These are phyloP conservation scores for Ceratocystis cubensis DNA, from an alignment of 2,329 filamentous ascomycete species.

Conservation along the genomic window DNA sequence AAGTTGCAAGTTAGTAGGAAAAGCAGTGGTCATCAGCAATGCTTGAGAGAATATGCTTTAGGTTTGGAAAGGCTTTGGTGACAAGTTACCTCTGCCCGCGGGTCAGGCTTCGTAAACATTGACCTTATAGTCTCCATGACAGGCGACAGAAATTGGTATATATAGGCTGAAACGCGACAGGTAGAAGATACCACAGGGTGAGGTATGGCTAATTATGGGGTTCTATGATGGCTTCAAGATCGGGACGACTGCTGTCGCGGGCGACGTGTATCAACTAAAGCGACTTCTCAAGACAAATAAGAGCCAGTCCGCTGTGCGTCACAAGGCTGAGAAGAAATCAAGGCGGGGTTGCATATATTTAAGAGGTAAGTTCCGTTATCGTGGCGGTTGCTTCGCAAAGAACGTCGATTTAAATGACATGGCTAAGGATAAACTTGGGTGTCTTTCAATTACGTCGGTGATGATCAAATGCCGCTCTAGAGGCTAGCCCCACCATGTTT, in stretches of 20 bases:
- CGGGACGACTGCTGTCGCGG: neutral
- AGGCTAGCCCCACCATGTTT: neutral
- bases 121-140: slow-evolving; percentile 76
- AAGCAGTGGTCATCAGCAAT: neutral
- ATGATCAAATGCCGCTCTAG: slow-evolving; percentile 8
- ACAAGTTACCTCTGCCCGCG: slow-evolving; percentile 65
- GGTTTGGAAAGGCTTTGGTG: neutral
- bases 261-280: neutral
- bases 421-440: neutral
- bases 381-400: neutral
- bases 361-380: neutral
- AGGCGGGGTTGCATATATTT: neutral
- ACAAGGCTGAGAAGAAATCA: neutral
- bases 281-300: neutral
- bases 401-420: slow-evolving; percentile 11
- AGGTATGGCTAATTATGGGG: too few species aligned
- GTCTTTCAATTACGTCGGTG: slow-evolving; percentile 9
- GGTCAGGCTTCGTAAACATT: slow-evolving; percentile 84
- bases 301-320: neutral
- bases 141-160: slow-evolving; percentile 20
- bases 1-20: neutral
- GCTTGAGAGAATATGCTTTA: neutral
- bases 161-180: neutral
- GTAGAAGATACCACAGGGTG: neutral
- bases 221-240: neutral